Evolutionary conservation across 768 basidiomycete genomes (phyloP).

Genomic region (Piloderma croceum): DNA sequence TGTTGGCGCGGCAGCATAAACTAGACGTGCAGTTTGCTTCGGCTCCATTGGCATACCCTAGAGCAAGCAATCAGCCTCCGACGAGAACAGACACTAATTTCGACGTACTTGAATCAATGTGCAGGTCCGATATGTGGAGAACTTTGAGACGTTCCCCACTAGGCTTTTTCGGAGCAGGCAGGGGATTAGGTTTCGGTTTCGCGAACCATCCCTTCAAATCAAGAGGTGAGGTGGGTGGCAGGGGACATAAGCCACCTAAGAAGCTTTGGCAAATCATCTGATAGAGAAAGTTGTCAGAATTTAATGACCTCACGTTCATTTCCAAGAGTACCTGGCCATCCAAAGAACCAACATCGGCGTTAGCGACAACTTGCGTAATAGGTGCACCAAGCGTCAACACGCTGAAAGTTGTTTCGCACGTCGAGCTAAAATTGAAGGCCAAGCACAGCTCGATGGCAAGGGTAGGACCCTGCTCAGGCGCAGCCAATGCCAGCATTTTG

Average conservation of each 20-base stretch:
- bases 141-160: constrained; percentile 67
- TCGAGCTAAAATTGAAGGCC: constrained; percentile 44
- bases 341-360: constrained; percentile 64
- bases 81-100: constrained; percentile 1
- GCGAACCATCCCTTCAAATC: constrained; percentile 66
- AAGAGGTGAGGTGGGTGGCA: constrained; percentile 53
- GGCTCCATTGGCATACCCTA: constrained; percentile 63
- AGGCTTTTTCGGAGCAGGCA: constrained; percentile 51
- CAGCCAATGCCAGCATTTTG: constrained; percentile 62
- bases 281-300: background rate
- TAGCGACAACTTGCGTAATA: constrained; percentile 66
- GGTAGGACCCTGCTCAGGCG: constrained; percentile 53
- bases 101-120: constrained; percentile 62
- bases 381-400: constrained; percentile 47
- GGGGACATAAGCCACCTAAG: constrained; percentile 45
- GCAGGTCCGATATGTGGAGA: constrained; percentile 72
- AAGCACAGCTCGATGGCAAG: constrained; percentile 59
- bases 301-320: too few relatives aligned
- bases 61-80: background rate
- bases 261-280: constrained; percentile 61
- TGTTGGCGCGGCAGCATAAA: constrained; percentile 59
- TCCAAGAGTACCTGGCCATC: constrained; percentile 58
- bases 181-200: constrained; percentile 68
- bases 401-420: constrained; percentile 47
- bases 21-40: constrained; percentile 69